These are phyloP conservation scores for Citrus australasica DNA, from an alignment of 345 rosid species.

Conservation along the genomic window DNA sequence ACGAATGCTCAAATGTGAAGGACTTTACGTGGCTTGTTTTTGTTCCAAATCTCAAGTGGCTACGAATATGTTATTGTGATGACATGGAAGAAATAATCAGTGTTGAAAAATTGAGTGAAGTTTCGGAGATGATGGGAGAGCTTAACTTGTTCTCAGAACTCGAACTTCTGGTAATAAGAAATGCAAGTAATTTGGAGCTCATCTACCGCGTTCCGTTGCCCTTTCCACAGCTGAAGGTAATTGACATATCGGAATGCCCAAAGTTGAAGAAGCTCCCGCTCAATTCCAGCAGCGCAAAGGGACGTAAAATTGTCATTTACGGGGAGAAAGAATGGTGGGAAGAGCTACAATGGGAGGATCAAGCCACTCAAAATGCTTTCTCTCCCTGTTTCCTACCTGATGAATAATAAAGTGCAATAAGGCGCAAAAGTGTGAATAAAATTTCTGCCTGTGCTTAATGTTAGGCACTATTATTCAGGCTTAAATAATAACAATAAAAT, in stretches of 20 bases:
- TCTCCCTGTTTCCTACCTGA: neutral
- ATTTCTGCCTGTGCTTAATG: too few relatives aligned
- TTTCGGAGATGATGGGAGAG: neutral
- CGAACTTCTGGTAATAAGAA: neutral
- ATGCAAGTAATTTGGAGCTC: neutral
- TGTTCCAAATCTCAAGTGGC: conserved; percentile 9
- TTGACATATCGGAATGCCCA: rapidly evolving
- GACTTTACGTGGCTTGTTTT: conserved; percentile 26
- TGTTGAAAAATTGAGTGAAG: neutral
- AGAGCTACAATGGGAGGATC: neutral
- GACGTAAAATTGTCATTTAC: too few relatives aligned
- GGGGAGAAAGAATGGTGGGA: neutral
- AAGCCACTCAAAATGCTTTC: neutral
- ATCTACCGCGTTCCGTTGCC: neutral
- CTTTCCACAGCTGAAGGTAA: neutral
- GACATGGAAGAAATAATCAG: neutral
- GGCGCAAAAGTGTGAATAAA: neutral
- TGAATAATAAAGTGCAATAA: neutral
- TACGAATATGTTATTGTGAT: rapidly evolving
- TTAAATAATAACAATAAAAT: too few relatives aligned
- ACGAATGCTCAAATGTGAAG: neutral
- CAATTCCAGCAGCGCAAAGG: neutral
- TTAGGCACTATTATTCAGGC: too few relatives aligned
- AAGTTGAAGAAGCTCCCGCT: neutral
- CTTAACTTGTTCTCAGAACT: neutral